Percentiles rank a stretch among this genome's conserved stretches.
Conservation (phyloP, 108 stramenopile genomes). For the Seminavis robusta region DNA sequence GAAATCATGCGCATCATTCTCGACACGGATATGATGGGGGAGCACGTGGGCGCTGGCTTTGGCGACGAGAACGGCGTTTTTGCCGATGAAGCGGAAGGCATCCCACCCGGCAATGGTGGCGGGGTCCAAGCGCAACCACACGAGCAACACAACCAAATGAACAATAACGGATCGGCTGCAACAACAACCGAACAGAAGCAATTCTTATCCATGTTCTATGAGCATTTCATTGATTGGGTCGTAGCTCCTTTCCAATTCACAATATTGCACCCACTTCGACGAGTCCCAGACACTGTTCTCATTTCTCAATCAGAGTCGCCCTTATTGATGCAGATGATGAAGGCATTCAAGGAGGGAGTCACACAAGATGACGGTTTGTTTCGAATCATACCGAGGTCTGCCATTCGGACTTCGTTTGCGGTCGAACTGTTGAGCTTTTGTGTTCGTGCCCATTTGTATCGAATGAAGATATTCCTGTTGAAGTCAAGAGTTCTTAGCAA, state of each 20-base stretch:
- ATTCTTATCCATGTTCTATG: slow-evolving; percentile 80
- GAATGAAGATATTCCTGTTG: slow-evolving; percentile 81
- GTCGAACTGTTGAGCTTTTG: slow-evolving; percentile 85
- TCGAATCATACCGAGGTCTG: slow-evolving; percentile 36
- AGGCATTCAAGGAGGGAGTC: slow-evolving; percentile 32
- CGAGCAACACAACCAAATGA: slow-evolving; percentile 24
- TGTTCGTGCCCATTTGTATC: slow-evolving; percentile 79
- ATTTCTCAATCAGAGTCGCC: slow-evolving; percentile 7
- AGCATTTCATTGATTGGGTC: slow-evolving; percentile 79
- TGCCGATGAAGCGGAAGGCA: slow-evolving; percentile 49
- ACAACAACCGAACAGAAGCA: slow-evolving; percentile 57
- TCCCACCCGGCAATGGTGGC: slow-evolving; percentile 14
- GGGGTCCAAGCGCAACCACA: slow-evolving; percentile 21
- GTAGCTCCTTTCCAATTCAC: slow-evolving; percentile 77
- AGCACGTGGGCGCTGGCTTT: slow-evolving; percentile 43
- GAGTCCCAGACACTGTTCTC: slow-evolving; percentile 25
- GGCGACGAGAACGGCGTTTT: slow-evolving; percentile 30
- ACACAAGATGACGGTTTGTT: slow-evolving; percentile 35
- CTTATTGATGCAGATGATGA: slow-evolving; percentile 23
- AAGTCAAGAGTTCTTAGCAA: slow-evolving; percentile 63
- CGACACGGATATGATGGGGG: slow-evolving; percentile 75
- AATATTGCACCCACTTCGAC: slow-evolving; percentile 51
- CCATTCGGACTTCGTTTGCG: slow-evolving; percentile 73
- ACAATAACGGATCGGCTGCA: slow-evolving; percentile 9
- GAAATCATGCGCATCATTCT: slow-evolving; percentile 82